Percentiles rank a stretch among this genome's conserved stretches.
phyloP scores from a whole-genome alignment of 2,329 filamentous ascomycete species.

The Aspergillus fructus region DNA sequence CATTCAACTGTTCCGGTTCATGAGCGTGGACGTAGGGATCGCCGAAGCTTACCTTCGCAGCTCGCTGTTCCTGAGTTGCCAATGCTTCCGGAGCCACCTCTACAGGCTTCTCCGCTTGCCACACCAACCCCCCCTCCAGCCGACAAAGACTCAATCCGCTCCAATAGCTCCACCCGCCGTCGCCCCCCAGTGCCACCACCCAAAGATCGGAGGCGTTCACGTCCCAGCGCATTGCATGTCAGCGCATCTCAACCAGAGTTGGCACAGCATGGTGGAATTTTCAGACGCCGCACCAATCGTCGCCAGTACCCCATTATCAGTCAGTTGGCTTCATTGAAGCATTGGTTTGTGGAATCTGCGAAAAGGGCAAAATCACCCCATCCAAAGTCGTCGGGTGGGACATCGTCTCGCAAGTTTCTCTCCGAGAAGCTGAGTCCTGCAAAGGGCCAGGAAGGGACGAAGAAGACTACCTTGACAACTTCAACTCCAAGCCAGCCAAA shows the following conservation, averaged over 20 bases:
- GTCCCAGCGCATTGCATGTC: conserved; percentile 82
- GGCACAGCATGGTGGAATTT: conserved; percentile 56
- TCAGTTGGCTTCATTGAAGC: conserved; percentile 66
- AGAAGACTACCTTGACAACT: conserved; percentile 26
- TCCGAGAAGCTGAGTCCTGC: conserved; percentile 40
- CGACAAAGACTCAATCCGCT: conserved; percentile 71
- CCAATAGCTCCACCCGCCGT: conserved; percentile 72
- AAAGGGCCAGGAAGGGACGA: conserved; percentile 36
- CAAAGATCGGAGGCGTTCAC: conserved; percentile 76
- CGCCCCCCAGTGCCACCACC: conserved; percentile 74
- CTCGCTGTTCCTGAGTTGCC: conserved; percentile 72
- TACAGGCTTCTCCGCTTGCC: conserved; percentile 34
- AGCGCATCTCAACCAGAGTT: conserved; percentile 70
- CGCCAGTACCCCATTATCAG: conserved; percentile 65
- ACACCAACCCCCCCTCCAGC: conserved; percentile 69
- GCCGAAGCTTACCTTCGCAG: conserved; percentile 66
- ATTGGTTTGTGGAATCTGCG: conserved; percentile 69
- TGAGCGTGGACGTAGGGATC: conserved; percentile 73
- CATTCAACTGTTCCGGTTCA: conserved; percentile 52
- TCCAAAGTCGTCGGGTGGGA: conserved; percentile 30
- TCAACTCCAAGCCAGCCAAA: conserved; percentile 25
- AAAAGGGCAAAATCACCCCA: conserved; percentile 62
- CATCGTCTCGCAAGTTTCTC: conserved; percentile 38
- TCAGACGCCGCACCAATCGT: conserved; percentile 54
- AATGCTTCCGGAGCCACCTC: conserved; percentile 65